Base-by-base conservation (phyloP, 129 eudicot species). In the Pseudognaphalium luteoalbum region DNA sequence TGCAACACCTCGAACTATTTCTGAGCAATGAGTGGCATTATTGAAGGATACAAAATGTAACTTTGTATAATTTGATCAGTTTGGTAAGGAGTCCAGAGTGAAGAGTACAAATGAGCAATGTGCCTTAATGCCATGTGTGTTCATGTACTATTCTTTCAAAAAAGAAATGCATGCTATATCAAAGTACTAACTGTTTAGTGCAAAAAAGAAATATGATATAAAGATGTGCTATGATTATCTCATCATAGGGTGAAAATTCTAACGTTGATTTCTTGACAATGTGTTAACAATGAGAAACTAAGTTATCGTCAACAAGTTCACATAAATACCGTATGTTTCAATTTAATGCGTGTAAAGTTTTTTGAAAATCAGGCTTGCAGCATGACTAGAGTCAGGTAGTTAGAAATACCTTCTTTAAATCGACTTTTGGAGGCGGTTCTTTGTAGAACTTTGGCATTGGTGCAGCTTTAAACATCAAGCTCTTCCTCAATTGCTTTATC, bases 401-500 rank as follows among this genome's bases (percentile, higher is more conserved):
- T 73, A 32, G 6, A 66, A 54, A 10, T 75, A 81, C 85, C 85
- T 81, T 81, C 67, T 81, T 81, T 51, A 81, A 76, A 52, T 81
- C 85, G 10, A 81, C 77, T 81, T 81, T 81, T 19, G 85, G 81
- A 20, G 85, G 81, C 33, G 85, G 85, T 44, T 81, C 85, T 81
- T 81, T 81, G 73, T 81, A 81, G 32, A 81, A 81, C 2, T 81
- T 81, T 51, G 85, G 85, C 85, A 81, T 68, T 12, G 85, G 85
- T 76, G 85, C 81, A 62, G 85, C 85, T 70, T 81, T 81, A 76
- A 81, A 81, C 81, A 60, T 81, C 68, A 81, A 81, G 72, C 77
- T 81, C 88, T 91, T 95, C 84, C 99, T 83, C 74, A 91, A 77
- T 65, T 83, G 90, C 86, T 89, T 95, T 66, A 95, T 87, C 80